Percentiles rank a stretch among this genome's conserved stretches.
Conservation (phyloP, 2,329 filamentous ascomycete genomes). For the Pseudocercospora fijiensis region DNA sequence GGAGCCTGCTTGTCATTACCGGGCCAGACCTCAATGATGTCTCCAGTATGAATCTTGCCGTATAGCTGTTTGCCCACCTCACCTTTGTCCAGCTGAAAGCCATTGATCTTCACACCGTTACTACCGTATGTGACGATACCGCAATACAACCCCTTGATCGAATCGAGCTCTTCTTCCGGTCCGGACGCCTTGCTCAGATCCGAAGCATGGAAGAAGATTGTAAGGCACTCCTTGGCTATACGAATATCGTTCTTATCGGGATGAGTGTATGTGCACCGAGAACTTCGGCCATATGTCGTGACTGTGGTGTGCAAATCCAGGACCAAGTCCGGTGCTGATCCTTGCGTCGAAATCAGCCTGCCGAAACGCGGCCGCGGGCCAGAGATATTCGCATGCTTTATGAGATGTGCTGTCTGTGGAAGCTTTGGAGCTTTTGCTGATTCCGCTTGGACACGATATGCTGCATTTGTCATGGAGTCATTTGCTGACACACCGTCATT, state of each 20-base stretch:
- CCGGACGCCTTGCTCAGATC: constrained; percentile 60
- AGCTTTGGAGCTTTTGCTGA: neutral
- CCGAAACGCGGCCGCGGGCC: constrained; percentile 51
- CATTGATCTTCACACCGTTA: constrained; percentile 74
- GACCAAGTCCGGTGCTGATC: constrained; percentile 64
- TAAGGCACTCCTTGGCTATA: constrained; percentile 79
- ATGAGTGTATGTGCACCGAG: constrained; percentile 67
- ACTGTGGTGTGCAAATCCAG: constrained; percentile 66
- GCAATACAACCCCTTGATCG: constrained; percentile 57
- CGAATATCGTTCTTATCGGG: constrained; percentile 62
- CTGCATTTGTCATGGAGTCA: neutral
- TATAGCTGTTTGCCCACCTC: constrained; percentile 55
- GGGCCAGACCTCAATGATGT: constrained; percentile 73
- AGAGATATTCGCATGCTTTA: neutral
- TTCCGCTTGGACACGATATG: neutral
- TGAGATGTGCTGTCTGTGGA: neutral
- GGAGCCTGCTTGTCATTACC: constrained; percentile 1
- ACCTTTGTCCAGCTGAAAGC: constrained; percentile 60
- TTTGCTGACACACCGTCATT: neutral
- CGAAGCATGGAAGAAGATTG: constrained; percentile 71
- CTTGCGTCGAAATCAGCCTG: constrained; percentile 62
- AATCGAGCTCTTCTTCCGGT: constrained; percentile 55
- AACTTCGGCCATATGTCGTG: constrained; percentile 74
- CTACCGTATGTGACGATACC: constrained; percentile 80
- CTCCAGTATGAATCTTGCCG: constrained; percentile 71